phyloP scores from a whole-genome alignment of 306 rosid genomes.

The Vigna mungo region DNA sequence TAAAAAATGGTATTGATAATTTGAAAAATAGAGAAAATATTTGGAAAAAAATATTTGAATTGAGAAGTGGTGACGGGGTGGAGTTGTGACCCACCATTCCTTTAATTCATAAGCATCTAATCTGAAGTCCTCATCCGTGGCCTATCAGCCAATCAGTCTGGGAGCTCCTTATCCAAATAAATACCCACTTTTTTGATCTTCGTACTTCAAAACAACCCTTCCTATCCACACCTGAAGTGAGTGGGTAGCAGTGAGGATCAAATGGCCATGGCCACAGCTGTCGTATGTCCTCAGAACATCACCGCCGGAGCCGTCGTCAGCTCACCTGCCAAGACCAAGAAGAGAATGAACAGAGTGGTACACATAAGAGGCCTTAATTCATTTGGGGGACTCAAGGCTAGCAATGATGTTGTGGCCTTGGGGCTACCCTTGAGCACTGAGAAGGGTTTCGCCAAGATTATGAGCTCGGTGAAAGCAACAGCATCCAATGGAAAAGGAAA shows the following conservation, averaged over 20 bases:
- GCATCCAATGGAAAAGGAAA: conserved; percentile 26
- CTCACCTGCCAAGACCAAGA: conserved; percentile 35
- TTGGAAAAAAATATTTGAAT: not conserved
- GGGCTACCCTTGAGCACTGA: conserved; percentile 50
- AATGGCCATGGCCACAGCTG: conserved; percentile 45
- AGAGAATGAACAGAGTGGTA: conserved; percentile 29
- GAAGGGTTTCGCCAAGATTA: conserved; percentile 45
- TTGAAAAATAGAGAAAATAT: too few relatives aligned
- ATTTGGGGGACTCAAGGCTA: conserved; percentile 47
- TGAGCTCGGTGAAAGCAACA: conserved; percentile 29
- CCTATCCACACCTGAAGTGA: conserved; percentile 8
- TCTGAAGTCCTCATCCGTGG: not conserved
- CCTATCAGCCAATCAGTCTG: conserved; percentile 34
- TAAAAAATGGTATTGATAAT: too few relatives aligned
- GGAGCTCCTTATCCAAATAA: conserved; percentile 45
- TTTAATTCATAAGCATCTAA: not conserved
- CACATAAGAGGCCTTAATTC: conserved; percentile 38
- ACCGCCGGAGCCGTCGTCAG: conserved; percentile 44
- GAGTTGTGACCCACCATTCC: conserved; percentile 24
- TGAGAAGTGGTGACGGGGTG: not conserved
- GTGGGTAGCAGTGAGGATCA: not conserved
- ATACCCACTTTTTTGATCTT: not conserved
- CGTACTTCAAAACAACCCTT: not conserved
- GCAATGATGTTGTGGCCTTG: conserved; percentile 32
- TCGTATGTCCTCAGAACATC: conserved; percentile 37